A percentile compares a stretch with the other conserved stretches of the same genome.
Evolutionary conservation across 495 filamentous ascomycete genomes (phyloP).

Genomic region (Entonaema liquescens): DNA sequence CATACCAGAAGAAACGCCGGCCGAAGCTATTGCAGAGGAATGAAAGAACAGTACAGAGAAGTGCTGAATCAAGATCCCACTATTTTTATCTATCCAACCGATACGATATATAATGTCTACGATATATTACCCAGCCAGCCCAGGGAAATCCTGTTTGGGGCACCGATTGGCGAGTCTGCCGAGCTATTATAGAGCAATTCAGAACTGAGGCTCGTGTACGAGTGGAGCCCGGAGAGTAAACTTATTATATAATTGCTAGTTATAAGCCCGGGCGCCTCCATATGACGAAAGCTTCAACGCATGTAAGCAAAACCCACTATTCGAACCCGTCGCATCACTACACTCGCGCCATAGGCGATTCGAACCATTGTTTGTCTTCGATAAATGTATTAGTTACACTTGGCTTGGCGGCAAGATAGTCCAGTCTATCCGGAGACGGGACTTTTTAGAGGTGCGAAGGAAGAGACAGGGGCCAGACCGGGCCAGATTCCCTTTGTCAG

Average conservation of each 20-base stretch:
- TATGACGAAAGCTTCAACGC: conserved; percentile 2
- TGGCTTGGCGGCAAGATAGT: background rate
- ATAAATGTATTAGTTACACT: background rate
- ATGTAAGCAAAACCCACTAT: background rate
- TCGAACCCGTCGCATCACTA: background rate
- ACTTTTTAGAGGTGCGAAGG: background rate
- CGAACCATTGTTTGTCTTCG: background rate
- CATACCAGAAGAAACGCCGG: conserved; percentile 33
- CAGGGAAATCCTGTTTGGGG: conserved; percentile 4
- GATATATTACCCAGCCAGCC: conserved; percentile 18
- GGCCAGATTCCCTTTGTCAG: background rate
- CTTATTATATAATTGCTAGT: conserved; percentile 23
- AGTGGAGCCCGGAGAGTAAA: background rate
- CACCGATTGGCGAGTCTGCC: conserved; percentile 1
- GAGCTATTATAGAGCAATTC: background rate
- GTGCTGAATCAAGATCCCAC: background rate
- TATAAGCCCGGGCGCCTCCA: background rate
- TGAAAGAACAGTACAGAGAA: conserved; percentile 8
- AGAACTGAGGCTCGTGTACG: background rate
- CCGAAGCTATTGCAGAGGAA: conserved; percentile 22
- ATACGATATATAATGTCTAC: conserved; percentile 42
- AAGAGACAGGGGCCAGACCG: background rate
- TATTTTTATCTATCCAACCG: conserved; percentile 17
- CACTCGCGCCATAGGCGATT: background rate
- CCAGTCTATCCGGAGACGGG: background rate